Percentiles rank a stretch among this genome's conserved stretches.
Conservation (phyloP, 495 filamentous ascomycete genomes). For the Podospora fimiseda region DNA sequence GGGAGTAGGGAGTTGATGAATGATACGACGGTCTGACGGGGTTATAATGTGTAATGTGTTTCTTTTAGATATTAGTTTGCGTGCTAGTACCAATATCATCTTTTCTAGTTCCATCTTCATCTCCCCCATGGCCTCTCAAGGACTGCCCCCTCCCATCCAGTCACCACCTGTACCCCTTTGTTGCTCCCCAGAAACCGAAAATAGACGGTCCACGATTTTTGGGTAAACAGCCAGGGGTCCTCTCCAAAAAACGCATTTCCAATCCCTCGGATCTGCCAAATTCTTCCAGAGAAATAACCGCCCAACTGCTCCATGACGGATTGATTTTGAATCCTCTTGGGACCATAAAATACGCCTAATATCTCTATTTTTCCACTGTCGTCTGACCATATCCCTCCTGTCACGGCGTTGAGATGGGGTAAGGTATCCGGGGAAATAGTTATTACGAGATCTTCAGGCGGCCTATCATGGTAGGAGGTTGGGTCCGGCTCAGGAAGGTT, state of each 20-base stretch:
- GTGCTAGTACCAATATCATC: no score
- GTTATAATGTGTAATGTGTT: not conserved
- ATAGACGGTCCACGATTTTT: not conserved
- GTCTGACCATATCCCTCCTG: not conserved
- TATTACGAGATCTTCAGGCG: not conserved
- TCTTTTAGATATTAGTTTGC: not conserved
- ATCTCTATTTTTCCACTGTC: not conserved
- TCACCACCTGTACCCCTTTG: not conserved
- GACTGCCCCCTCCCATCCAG: not conserved
- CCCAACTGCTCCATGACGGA: not conserved
- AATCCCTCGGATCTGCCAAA: not conserved
- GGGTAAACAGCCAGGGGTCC: not conserved
- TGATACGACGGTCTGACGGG: no score
- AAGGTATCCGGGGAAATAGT: not conserved
- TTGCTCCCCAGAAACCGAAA: not conserved
- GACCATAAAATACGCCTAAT: not conserved
- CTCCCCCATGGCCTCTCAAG: not conserved
- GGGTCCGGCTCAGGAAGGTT: not conserved
- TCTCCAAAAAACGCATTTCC: not conserved
- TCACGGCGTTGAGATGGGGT: no score
- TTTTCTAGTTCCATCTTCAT: not conserved
- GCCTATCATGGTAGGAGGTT: not conserved
- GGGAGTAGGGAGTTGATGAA: not conserved
- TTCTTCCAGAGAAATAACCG: not conserved
- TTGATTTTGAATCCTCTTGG: not conserved